A percentile compares a stretch with the other conserved stretches of the same genome.
phyloP scores from a whole-genome alignment of 2,329 filamentous ascomycete genomes.

The Phoma sp. region DNA sequence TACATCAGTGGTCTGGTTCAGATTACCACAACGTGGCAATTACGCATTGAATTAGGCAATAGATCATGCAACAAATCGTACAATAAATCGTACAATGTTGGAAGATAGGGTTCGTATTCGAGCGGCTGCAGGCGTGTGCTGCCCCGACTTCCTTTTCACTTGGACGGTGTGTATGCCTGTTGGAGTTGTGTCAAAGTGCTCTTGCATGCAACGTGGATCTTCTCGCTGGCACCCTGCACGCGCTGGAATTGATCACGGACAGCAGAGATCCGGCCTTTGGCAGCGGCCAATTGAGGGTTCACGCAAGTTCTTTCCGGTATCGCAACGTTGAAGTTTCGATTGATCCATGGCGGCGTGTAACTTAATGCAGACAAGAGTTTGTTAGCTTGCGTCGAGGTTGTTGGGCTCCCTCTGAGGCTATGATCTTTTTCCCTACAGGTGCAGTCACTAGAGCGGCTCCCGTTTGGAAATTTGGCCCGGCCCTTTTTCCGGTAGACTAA shows the following conservation, averaged over 20 bases:
- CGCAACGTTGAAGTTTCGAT: background rate
- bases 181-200: background rate
- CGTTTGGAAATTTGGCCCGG: slow-evolving; percentile 10
- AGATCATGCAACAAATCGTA: slow-evolving; percentile 12
- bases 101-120: background rate
- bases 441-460: slow-evolving; percentile 8
- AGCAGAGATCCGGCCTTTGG: background rate
- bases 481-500: slow-evolving; percentile 15
- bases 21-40: slow-evolving; percentile 4
- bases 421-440: slow-evolving; percentile 4
- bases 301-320: slow-evolving; percentile 9
- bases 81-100: slow-evolving; percentile 9
- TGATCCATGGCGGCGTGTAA: background rate
- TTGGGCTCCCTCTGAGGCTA: slow-evolving; percentile 7
- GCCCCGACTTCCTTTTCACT: background rate
- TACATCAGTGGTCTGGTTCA: slow-evolving; percentile 5
- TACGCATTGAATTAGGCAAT: slow-evolving; percentile 6
- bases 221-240: background rate
- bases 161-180: background rate
- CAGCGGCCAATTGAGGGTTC: slow-evolving; percentile 2
- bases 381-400: slow-evolving; percentile 1
- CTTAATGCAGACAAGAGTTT: background rate
- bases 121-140: background rate
- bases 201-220: background rate
- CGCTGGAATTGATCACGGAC: background rate